A percentile compares a stretch with the other conserved stretches of the same genome.
Conservation (phyloP, 1,284 basidiomycete species). For the Ustilago trichophora region DNA sequence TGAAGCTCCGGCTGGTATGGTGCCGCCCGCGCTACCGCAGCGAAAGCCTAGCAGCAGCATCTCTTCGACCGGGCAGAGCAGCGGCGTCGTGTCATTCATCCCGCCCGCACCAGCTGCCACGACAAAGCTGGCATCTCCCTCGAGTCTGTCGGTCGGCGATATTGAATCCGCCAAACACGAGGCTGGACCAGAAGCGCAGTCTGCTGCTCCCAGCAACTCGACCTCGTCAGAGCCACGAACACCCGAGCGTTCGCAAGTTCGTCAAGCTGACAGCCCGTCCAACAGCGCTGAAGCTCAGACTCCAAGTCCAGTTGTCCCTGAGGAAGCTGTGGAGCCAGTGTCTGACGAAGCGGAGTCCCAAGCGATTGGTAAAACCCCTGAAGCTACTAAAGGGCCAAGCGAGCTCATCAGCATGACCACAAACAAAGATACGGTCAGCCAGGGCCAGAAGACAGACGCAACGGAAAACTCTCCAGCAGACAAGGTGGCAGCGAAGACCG, state of each 20-base stretch:
- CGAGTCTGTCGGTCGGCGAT: slow-evolving; percentile 8
- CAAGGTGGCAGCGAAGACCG: slow-evolving; percentile 1
- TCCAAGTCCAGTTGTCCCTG: not conserved
- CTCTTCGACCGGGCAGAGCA: slow-evolving; percentile 22
- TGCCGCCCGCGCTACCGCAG: slow-evolving; percentile 15
- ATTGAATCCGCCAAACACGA: slow-evolving; percentile 1
- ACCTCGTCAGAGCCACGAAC: slow-evolving; percentile 2
- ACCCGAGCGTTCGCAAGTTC: slow-evolving; percentile 7
- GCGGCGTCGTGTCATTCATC: slow-evolving; percentile 39
- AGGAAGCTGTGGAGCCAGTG: not conserved
- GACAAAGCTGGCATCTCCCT: slow-evolving; percentile 22
- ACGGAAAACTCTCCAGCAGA: not conserved
- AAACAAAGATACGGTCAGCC: not conserved
- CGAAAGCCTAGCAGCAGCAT: slow-evolving; percentile 37
- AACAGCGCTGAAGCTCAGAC: not conserved
- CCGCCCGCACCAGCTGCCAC: slow-evolving; percentile 40
- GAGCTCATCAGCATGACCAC: not conserved
- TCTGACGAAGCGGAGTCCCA: too few species aligned
- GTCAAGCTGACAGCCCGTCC: not conserved
- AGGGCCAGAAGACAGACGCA: not conserved
- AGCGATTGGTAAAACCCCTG: not conserved
- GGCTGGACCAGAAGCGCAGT: not conserved
- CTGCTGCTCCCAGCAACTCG: not conserved
- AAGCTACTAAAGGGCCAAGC: not conserved
- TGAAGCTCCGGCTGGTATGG: slow-evolving; percentile 1